These are phyloP conservation scores for Debaryomyces tyrocola DNA, from an alignment of 805 yeast species.

Conservation along the genomic window DNA sequence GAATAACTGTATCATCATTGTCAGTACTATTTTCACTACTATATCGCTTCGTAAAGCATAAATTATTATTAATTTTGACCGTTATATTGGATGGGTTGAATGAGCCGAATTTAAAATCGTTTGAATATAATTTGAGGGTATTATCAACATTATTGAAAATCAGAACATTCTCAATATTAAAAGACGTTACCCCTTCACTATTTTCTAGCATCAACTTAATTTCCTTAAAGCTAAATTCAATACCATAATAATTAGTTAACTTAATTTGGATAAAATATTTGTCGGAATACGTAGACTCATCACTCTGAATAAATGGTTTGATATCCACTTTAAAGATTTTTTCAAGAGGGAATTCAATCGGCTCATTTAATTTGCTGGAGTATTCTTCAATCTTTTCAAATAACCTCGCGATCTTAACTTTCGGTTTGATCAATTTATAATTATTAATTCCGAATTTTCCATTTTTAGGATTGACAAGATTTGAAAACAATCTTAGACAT, in stretches of 20 bases:
- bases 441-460: constrained; percentile 25
- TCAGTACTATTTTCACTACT: not conserved
- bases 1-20: constrained; percentile 1
- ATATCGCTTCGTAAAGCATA: constrained; percentile 14
- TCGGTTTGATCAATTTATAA: constrained; percentile 20
- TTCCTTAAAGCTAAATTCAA: constrained; percentile 19
- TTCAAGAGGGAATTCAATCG: constrained; percentile 29
- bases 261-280: constrained; percentile 35
- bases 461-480: constrained; percentile 17
- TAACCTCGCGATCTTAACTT: constrained; percentile 13
- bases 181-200: constrained; percentile 10
- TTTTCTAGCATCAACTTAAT: constrained; percentile 20
- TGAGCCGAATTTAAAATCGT: constrained; percentile 32
- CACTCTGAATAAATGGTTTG: constrained; percentile 36
- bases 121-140: constrained; percentile 19
- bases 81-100: constrained; percentile 23
- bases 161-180: constrained; percentile 7
- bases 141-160: constrained; percentile 7
- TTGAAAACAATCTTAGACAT: constrained; percentile 41
- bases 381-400: constrained; percentile 16
- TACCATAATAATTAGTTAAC: constrained; percentile 29
- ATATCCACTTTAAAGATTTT: constrained; percentile 37
- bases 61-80: constrained; percentile 15
- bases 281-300: constrained; percentile 23
- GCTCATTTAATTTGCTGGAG: constrained; percentile 16